Evolutionary conservation across 208 protist species (phyloP).

Genomic region (Crithidia expoeki): DNA sequence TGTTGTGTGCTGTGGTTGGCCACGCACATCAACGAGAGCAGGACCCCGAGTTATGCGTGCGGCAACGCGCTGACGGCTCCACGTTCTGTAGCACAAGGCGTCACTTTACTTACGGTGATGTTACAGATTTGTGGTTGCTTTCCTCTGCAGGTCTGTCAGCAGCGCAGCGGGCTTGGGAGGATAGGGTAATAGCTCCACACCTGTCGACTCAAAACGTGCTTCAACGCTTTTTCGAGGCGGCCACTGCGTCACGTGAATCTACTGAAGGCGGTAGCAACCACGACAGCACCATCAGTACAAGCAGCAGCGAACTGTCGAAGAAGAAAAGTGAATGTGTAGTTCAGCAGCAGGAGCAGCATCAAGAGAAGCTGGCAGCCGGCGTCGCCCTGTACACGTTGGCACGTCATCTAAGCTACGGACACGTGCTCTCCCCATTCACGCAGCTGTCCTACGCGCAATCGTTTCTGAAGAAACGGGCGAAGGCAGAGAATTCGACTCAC

Average conservation of each 20-base stretch:
- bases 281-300: neutral
- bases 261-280: neutral
- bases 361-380: conserved; percentile 14
- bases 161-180: conserved; percentile 23
- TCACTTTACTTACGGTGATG: conserved; percentile 59
- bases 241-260: neutral
- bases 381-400: conserved; percentile 41
- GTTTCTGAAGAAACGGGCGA: neutral
- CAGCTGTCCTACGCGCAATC: conserved; percentile 61
- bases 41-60: conserved; percentile 53
- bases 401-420: conserved; percentile 64
- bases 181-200: neutral
- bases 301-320: neutral
- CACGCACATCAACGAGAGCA: conserved; percentile 48
- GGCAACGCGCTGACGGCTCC: conserved; percentile 17
- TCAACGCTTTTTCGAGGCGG: conserved; percentile 15
- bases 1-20: conserved; percentile 54
- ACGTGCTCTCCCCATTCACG: conserved; percentile 34
- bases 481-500: neutral
- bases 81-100: conserved; percentile 31
- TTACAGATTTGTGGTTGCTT: conserved; percentile 46
- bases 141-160: conserved; percentile 1
- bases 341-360: conserved; percentile 3
- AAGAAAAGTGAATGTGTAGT: neutral
- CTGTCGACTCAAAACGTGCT: conserved; percentile 5